phyloP scores from a whole-genome alignment of 2,329 filamentous ascomycete species.

The Fusarium veterinarium region DNA sequence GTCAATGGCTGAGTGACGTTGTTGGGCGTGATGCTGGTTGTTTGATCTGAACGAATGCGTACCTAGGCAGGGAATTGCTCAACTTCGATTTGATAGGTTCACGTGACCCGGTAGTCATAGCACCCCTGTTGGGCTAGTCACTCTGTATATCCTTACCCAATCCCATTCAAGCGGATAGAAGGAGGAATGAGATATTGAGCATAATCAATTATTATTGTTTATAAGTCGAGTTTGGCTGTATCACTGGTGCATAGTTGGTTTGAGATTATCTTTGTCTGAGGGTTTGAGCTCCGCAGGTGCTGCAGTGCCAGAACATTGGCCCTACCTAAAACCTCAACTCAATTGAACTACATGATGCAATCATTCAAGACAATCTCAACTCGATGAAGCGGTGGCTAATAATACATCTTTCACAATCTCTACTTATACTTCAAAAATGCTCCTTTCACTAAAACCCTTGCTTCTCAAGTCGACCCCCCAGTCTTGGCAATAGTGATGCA shows the following conservation, averaged over 20 bases:
- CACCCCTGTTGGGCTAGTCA: slow-evolving; percentile 1
- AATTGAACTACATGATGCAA: background rate
- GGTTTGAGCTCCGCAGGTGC: background rate
- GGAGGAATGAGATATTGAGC: slow-evolving; percentile 4
- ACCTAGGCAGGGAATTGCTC: slow-evolving; percentile 39
- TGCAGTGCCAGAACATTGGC: background rate
- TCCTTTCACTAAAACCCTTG: background rate
- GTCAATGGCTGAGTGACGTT: slow-evolving; percentile 47
- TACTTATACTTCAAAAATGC: background rate
- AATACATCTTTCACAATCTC: background rate
- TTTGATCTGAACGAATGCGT: slow-evolving; percentile 34
- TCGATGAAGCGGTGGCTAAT: background rate
- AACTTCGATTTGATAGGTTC: slow-evolving; percentile 38
- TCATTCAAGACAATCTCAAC: background rate
- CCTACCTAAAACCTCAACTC: background rate
- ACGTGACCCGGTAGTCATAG: slow-evolving; percentile 34
- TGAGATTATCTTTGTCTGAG: background rate
- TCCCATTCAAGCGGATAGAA: slow-evolving; percentile 4
- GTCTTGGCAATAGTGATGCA: slow-evolving; percentile 27
- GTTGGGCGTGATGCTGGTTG: slow-evolving; percentile 38
- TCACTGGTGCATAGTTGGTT: background rate
- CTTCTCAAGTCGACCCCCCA: background rate
- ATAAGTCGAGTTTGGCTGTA: background rate
- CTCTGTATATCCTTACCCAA: background rate
- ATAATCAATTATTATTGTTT: background rate